These are phyloP conservation scores for Aspergillus sp. DNA, from an alignment of 2,329 filamentous ascomycete species.

Conservation along the genomic window DNA sequence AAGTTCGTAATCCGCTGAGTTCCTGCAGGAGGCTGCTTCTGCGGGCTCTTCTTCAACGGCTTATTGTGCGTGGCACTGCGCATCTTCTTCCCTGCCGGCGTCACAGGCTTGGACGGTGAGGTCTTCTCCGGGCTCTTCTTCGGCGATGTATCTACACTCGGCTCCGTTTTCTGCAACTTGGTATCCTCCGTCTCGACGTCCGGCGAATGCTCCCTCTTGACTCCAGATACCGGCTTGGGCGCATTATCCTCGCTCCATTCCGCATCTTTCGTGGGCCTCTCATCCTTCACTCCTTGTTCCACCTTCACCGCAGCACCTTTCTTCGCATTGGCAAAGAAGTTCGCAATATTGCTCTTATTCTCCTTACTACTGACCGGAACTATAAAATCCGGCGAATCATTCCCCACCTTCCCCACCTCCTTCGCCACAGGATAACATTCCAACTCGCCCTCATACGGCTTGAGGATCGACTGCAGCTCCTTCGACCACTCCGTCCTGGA, in stretches of 20 bases:
- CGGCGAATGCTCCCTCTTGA: constrained; percentile 53
- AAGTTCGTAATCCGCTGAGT: constrained; percentile 56
- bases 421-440: constrained; percentile 84
- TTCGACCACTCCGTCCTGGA: constrained; percentile 69
- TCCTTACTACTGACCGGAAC: constrained; percentile 79
- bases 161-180: constrained; percentile 30
- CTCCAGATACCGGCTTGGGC: constrained; percentile 46
- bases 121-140: constrained; percentile 37
- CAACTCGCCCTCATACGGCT: constrained; percentile 74
- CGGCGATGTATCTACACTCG: constrained; percentile 24
- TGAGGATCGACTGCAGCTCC: constrained; percentile 76
- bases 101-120: constrained; percentile 26
- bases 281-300: constrained; percentile 25
- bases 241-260: constrained; percentile 55
- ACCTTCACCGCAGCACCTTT: constrained; percentile 28
- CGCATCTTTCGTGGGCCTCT: constrained; percentile 41
- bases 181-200: constrained; percentile 15
- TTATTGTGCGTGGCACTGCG: constrained; percentile 61
- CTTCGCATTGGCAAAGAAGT: constrained; percentile 75
- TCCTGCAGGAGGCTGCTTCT: constrained; percentile 48
- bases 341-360: constrained; percentile 91
- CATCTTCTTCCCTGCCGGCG: constrained; percentile 44
- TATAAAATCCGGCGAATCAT: constrained; percentile 81
- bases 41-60: constrained; percentile 45
- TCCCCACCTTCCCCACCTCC: constrained; percentile 92